Evolutionary conservation across 495 filamentous ascomycete species (phyloP), one percentile per base, ranked within the genome.

Genomic region (Neurospora tetraspora): DNA sequence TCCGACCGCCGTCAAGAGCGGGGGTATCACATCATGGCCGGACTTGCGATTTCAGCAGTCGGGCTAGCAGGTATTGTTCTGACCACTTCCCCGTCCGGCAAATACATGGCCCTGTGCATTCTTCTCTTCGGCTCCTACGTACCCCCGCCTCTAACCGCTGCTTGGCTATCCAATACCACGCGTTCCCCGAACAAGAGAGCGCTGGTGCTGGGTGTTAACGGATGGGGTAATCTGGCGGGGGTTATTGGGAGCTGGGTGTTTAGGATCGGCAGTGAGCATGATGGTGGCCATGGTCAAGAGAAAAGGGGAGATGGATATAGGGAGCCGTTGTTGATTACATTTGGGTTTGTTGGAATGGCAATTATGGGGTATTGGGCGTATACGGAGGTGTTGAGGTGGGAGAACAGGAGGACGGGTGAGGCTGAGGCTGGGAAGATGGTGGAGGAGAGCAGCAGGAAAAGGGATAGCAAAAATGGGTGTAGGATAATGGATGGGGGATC

Each of bases 181-280:
- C 79, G 78, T 34, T 70, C 59, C 20, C 53, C 69, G 9, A 77
- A 87, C 9, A 89, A 89, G 75, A 81, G 88, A 0, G 80, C 86
- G 1, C 76, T 89, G 4, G 77, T 88, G 34, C 81, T 90, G 34
- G 88, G 88, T 1, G 84, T 90, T 72, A 89, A 89, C 72, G 88
- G 88, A 10, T 89, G 83, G 82, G 88, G 88, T 3, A 89, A 89
- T 70, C 76, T 89, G 8, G 88, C 88, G 0, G 88, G 88, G 34
- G 80, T 89, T 8, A 75, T 89, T 61, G 80, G 80, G 11, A 78
- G 83, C 6, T 73, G 82, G 53, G 75, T 90, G 1, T 89, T 85
- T 77, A 75, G 74, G 7, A 72, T 79, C 0, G 74, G 80, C 68
- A 84, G 82, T 69, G 79, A 74, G 40, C 86, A 86, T 75, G 20